Evolutionary conservation across 179 eudicot genomes (phyloP), one percentile per base, ranked within the genome.

Genomic region (Gypsophila paniculata): DNA sequence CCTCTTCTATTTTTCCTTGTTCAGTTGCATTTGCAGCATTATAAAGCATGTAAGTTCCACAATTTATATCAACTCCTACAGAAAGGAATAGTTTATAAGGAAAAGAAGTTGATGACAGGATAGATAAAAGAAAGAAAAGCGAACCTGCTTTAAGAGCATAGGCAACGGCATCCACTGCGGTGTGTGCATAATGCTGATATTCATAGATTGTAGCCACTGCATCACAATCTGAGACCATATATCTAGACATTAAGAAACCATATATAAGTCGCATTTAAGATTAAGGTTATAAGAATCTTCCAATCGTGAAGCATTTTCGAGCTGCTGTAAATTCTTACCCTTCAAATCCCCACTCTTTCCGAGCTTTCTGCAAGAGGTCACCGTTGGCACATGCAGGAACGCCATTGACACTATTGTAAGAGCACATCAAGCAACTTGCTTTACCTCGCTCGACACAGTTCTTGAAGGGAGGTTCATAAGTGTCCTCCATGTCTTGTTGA

Each of bases 371-470:
- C 55, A 91, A 82, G 70, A 94, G 92, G 73, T 89, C 88, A 46
- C 80, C 69, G 15, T 69, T 72, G 23, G 96, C 93, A 79, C 99
- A 94, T 13, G 90, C 96, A 18, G 99, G 99, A 68, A 94, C 62
- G 2, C 99, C 99, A 67, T 94, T 86, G 57, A 94, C 82, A 19
- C 86, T 74, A 81, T 94, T 94, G 85, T 94, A 94, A 23, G 95
- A 85, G 61, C 99, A 94, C 99, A 94, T 94, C 74, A 94, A 83
- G 82, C 99, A 91, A 79, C 97, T 94, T 39, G 99, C 99, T 79
- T 86, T 88, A 68, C 96, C 99, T 74, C 86, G 79, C 76, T 87
- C 80, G 61, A 94, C 72, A 72, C 99, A 94, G 65, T 87, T 90
- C 72, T 72, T 82, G 79, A 94, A 94, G 66, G 99, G 97, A 38